These are phyloP conservation scores for Phytophthora pseudosyringae DNA, from an alignment of 352 stramenopile genomes.

Conservation along the genomic window DNA sequence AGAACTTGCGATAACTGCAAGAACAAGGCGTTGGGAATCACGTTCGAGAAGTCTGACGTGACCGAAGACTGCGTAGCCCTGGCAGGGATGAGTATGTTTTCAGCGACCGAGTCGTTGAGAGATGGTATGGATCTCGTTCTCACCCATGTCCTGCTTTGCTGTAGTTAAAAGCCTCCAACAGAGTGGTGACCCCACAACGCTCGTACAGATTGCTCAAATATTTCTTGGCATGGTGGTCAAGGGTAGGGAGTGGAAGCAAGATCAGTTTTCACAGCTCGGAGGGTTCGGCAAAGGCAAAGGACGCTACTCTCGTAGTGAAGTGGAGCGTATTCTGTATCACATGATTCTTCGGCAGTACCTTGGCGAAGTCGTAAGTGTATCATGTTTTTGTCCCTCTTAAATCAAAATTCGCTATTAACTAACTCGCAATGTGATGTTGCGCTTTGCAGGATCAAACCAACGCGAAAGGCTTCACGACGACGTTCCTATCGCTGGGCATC, in stretches of 20 bases:
- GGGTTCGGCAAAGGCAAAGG: slow-evolving; percentile 78
- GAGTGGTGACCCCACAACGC: slow-evolving; percentile 63
- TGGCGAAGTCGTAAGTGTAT: slow-evolving; percentile 58
- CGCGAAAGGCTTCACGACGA: slow-evolving; percentile 84
- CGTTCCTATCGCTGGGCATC: slow-evolving; percentile 68
- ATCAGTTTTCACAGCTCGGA: slow-evolving; percentile 59
- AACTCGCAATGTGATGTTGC: slow-evolving; percentile 1
- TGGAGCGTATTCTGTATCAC: slow-evolving; percentile 87
- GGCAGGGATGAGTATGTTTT: slow-evolving; percentile 63
- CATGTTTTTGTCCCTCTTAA: not conserved
- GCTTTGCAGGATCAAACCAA: slow-evolving; percentile 75
- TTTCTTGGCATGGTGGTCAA: slow-evolving; percentile 76
- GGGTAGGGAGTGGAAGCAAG: slow-evolving; percentile 73
- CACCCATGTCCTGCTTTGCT: slow-evolving; percentile 7
- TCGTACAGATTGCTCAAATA: slow-evolving; percentile 78
- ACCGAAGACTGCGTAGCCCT: slow-evolving; percentile 74
- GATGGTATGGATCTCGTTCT: not conserved
- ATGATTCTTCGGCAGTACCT: slow-evolving; percentile 90
- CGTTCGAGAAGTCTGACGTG: slow-evolving; percentile 80
- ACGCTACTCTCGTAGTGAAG: slow-evolving; percentile 77
- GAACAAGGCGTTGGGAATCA: slow-evolving; percentile 66
- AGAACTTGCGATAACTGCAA: slow-evolving; percentile 91
- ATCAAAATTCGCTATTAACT: not conserved
- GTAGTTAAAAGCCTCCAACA: slow-evolving; percentile 69
- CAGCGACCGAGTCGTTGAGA: not conserved